Percentiles rank a stretch among this genome's conserved stretches.
phyloP scores from a whole-genome alignment of 495 filamentous ascomycete genomes.

The Xanthoparmelia taractica region DNA sequence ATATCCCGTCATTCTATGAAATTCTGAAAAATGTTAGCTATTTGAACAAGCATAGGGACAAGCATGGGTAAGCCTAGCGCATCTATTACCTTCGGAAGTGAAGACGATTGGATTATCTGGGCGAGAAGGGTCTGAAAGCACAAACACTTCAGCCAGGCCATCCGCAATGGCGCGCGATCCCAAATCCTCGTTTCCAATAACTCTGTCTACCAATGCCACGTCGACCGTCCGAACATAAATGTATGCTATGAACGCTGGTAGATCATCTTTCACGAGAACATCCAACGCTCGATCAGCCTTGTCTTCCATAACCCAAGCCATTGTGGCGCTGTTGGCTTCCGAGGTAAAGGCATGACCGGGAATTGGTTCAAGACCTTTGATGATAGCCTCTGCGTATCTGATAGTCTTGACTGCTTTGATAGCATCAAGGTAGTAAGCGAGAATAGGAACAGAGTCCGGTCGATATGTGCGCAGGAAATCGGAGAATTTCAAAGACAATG shows the following conservation, averaged over 20 bases:
- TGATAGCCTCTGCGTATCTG: constrained; percentile 58
- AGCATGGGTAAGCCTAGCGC: not conserved
- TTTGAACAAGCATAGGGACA: not conserved
- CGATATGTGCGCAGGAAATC: constrained; percentile 65
- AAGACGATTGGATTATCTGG: constrained; percentile 73
- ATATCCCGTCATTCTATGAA: constrained; percentile 57
- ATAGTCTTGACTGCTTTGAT: constrained; percentile 65
- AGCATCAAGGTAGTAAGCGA: constrained; percentile 59
- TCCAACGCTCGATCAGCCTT: constrained; percentile 52
- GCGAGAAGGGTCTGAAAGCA: constrained; percentile 65
- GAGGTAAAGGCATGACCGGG: constrained; percentile 39
- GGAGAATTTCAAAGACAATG: constrained; percentile 55
- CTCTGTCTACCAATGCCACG: constrained; percentile 47
- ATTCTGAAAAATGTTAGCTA: constrained; percentile 35
- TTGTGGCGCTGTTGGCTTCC: constrained; percentile 37
- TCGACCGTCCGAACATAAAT: constrained; percentile 51
- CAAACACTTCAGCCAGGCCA: constrained; percentile 69
- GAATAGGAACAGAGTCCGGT: constrained; percentile 57
- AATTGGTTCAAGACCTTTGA: constrained; percentile 44
- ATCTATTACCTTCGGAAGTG: constrained; percentile 46
- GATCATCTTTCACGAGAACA: constrained; percentile 53
- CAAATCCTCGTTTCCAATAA: constrained; percentile 48
- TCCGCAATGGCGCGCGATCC: constrained; percentile 54
- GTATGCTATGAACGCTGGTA: constrained; percentile 64
- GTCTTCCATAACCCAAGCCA: constrained; percentile 48